Evolutionary conservation across 208 protist genomes (phyloP), one percentile per base, ranked within the genome.

Genomic region (Entamoeba moshkovskii): DNA sequence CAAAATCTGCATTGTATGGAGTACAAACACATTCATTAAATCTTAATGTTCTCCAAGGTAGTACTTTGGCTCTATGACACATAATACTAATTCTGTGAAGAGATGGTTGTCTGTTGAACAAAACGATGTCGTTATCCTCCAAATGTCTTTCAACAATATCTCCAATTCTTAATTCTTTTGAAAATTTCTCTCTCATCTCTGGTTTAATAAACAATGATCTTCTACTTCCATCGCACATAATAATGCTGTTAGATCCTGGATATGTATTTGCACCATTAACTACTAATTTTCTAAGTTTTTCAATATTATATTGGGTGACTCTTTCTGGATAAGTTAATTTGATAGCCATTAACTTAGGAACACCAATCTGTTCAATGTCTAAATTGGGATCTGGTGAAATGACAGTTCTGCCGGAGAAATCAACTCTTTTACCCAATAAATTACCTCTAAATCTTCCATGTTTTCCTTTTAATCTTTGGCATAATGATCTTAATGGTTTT

Each of bases 1-100:
- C 98, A 96, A 99, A 99, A 96, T 99, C 99, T 25, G 99, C 99
- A 96, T 99, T 99, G 97, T 99, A 99, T 66, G 99, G 99, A 45
- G 91, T 45, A 92, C 94, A 96, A n/a, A 92, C 52, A 45, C 92
- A 96, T 95, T 98, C 98, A 96, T 99, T 99, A 96, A 99, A 99
- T 66, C 99, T 97, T 91, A 99, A 98, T 1, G 99, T 99, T 52
- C 98, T 96, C 96, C 97, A 98, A 8, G 98, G 97, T 94, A 99
- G 96, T 18, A 99, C 97, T 73, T 97, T 93, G 33, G 95, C 96
- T 18, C 97, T 96, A 95, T 99, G 98, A n/a, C 96, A 97, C 99
- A 99, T 99, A 97, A 99, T 99, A 3, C 97, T 99, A 16, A 99
- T 97, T 95, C 97, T 97, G 95, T 99, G 99, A 38, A 99, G 97